These are phyloP conservation scores for Eimeria tenella DNA, from an alignment of 169 alveolate species.

Conservation along the genomic window DNA sequence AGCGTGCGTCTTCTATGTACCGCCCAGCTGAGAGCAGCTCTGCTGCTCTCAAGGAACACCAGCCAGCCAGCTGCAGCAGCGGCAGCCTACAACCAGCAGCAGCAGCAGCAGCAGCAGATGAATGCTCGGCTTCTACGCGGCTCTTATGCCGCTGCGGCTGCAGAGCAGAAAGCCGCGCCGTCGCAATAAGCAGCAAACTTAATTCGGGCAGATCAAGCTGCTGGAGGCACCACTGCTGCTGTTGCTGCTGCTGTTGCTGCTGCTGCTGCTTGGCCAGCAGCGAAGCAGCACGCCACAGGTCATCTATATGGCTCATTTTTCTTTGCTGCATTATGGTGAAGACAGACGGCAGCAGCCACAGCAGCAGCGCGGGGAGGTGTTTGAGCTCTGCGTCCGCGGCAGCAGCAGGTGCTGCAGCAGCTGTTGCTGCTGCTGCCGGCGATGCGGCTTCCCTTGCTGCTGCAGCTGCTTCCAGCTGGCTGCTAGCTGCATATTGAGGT, in stretches of 20 bases:
- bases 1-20: not conserved
- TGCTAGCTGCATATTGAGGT: not conserved
- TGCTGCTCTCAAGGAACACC: conserved; percentile 38
- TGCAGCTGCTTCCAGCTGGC: not conserved
- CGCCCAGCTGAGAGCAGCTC: not conserved
- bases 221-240: not conserved
- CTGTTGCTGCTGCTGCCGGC: not conserved
- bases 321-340: not conserved
- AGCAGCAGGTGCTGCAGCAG: conserved; percentile 7
- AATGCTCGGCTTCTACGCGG: not conserved
- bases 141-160: not conserved
- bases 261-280: conserved; percentile 52
- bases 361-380: conserved; percentile 41
- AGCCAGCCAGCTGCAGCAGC: conserved; percentile 35
- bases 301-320: not conserved
- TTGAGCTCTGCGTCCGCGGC: conserved; percentile 16
- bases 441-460: conserved; percentile 31
- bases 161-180: conserved; percentile 26
- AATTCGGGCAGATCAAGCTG: conserved; percentile 52
- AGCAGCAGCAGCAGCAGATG: conserved; percentile 21
- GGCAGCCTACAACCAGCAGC: conserved; percentile 13
- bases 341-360: conserved; percentile 56
- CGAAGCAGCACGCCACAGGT: conserved; percentile 11
- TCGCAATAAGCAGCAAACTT: conserved; percentile 39
- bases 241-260: conserved; percentile 17